Conservation (phyloP, 257 asterid species). For the Perilla frutescens region DNA sequence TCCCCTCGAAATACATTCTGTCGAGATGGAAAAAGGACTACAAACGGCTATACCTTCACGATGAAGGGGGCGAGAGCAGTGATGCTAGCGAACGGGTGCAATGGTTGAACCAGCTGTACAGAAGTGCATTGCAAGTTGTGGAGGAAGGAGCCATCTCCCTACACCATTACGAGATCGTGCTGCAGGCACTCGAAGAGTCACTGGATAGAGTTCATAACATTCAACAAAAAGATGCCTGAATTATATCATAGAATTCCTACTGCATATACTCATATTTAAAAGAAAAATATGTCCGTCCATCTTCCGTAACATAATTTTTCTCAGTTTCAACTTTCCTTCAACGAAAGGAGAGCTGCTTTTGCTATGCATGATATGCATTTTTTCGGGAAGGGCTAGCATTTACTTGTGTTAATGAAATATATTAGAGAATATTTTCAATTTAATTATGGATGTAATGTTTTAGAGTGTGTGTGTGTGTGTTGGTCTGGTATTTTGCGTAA, state of each 20-base stretch:
- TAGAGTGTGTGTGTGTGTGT: too few species aligned
- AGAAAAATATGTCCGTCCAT: constrained; percentile 2
- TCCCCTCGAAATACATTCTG: constrained; percentile 70
- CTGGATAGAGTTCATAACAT: constrained; percentile 61
- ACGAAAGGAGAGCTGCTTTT: neutral
- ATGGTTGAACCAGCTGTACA: constrained; percentile 58
- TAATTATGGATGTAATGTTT: too few species aligned
- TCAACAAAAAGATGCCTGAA: constrained; percentile 37
- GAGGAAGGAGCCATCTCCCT: constrained; percentile 81
- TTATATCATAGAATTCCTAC: too few species aligned
- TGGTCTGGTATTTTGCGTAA: too few species aligned
- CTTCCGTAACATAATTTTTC: neutral
- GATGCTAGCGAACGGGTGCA: constrained; percentile 48
- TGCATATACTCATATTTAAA: too few species aligned
- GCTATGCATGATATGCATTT: neutral
- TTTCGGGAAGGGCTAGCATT: neutral
- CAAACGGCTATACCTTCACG: constrained; percentile 52
- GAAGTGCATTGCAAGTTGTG: constrained; percentile 79
- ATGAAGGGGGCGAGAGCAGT: constrained; percentile 29
- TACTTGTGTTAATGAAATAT: too few species aligned
- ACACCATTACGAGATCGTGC: constrained; percentile 71
- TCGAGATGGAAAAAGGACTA: constrained; percentile 79
- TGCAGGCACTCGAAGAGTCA: constrained; percentile 65
- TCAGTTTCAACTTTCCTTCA: neutral
- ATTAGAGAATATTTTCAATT: too few species aligned